Evolutionary conservation across 495 filamentous ascomycete genomes (phyloP), one percentile per base, ranked within the genome.

Genomic region (Trichoderma gamsii): DNA sequence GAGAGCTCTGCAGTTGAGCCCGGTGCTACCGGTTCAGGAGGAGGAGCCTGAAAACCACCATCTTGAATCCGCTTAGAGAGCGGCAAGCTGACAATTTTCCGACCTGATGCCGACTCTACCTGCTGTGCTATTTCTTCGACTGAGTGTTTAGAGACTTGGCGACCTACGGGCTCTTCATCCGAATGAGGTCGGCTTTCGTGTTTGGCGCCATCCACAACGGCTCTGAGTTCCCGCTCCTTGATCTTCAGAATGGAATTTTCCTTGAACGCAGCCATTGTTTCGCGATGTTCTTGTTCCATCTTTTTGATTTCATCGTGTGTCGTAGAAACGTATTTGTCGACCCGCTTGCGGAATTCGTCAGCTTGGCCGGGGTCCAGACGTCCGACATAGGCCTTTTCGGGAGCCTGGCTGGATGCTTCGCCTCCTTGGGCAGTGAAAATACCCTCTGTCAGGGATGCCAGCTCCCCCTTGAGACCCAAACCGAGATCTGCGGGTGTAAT

Each of bases 401-500:
- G 74, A 11, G 71, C 69, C 12, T 76, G 77, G 27, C 76, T 76
- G 23, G 86, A 82, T 1, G 88, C 84, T 74, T 93, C 88, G 59
- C 86, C 87, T 3, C 77, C 76, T 46, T 81, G 82, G 6, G 82
- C 78, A 41, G 84, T 81, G 49, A 88, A 84, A 61, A 97, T 88
- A 15, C 92, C 94, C 13, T 86, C 86, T 0, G 95, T 97, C 18
- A 99, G 80, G 1, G 82, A 81, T 51, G 90, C 87, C 16, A 99
- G 87, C 75, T 93, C 90, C 15, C 95, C 95, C 74, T 90, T 91
- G 7, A 92, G 85, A 6, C 95, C 95, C 4, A 97, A 78, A 0
- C 92, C 93, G 11, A 98, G 84, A 72, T 97, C 93, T 3, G 92
- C 85, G 6, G 93, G 91, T n/a, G 87, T 86, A 63, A 99, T 94